Evolutionary conservation across 106 monocot genomes (phyloP).

Genomic region (Dioscorea zingiberensis): DNA sequence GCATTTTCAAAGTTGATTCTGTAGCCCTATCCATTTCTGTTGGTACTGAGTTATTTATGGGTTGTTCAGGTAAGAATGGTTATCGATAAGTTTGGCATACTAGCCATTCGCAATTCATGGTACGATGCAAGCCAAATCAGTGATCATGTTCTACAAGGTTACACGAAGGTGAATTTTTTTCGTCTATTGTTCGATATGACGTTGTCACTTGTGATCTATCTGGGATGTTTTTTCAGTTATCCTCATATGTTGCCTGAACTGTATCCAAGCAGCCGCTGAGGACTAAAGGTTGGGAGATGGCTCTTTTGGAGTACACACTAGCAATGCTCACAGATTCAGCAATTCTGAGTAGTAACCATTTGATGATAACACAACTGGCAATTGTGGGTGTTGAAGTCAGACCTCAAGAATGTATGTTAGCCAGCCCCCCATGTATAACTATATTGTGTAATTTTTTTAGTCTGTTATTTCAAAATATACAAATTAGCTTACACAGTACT

Average conservation of each 20-base stretch:
- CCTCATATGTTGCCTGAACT: too few species aligned
- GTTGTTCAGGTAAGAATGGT: conserved; percentile 59
- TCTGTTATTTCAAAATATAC: too few species aligned
- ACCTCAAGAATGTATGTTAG: too few species aligned
- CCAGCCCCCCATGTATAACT: too few species aligned
- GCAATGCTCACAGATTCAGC: conserved; percentile 57
- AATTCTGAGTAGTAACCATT: too few species aligned
- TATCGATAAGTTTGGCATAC: conserved; percentile 75
- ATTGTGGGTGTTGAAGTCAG: too few species aligned
- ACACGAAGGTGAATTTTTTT: conserved; percentile 58
- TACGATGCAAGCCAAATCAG: conserved; percentile 68
- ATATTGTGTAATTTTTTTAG: too few species aligned
- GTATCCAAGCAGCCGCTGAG: conserved; percentile 53
- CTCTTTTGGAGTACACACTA: conserved; percentile 69
- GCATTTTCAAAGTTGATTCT: too few species aligned
- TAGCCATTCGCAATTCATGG: conserved; percentile 64
- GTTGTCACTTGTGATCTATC: too few species aligned
- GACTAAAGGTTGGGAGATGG: conserved; percentile 73
- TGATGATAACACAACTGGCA: too few species aligned
- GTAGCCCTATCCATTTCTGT: background rate
- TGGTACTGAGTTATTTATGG: background rate
- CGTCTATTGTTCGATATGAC: background rate
- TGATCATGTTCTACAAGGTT: conserved; percentile 71
- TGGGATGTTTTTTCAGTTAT: too few species aligned
- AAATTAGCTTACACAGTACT: too few species aligned